Evolutionary conservation across 768 basidiomycete species (phyloP), one percentile per base, ranked within the genome.

Genomic region (Suillus subaureus): DNA sequence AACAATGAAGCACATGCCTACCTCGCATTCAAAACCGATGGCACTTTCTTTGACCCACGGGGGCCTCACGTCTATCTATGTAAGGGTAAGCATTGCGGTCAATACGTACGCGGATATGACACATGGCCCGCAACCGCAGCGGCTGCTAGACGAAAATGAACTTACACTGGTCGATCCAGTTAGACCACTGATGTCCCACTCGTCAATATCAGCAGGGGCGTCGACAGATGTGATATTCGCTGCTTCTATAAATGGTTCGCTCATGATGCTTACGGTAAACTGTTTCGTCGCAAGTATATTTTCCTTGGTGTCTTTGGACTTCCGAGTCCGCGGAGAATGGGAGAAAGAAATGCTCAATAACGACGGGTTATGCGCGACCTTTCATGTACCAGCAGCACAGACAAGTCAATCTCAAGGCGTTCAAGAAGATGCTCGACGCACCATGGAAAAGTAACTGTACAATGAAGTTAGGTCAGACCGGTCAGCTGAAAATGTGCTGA

Each of bases 241-340:
- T 3, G 84, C 83, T 69, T 88, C 85, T 58, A 82, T 76, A 68
- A 88, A 85, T 0, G 85, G 77, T 73, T 92, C 89, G 63, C 87
- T 90, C 69, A 94, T 86, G 61, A 90, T 86, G 70, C 86, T 90
- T 60, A 89, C 85, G 9, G 87, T 87, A 74, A 93, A 94, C 71
- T 90, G 82, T 66, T 86, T 87, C 18, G 85, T 89, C 0, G 79
- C 78, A 58, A 84, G 74, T 67, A 92, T 89, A 67, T 93, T 93
- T 65, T 83, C 80, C 58, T 85, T 81, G 21, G 88, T 89, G 71
- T 92, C 89, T 72, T 88, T 86, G 45, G 81, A 80, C 42, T 78
- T 75, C 33, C 21, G 9, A 11, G 43, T 45, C 43, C 77, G 78
- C 47, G 76, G 78, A 26, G 80, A 79, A 54, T 83, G 70, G 31